Evolutionary conservation across 306 rosid genomes (phyloP).

Genomic region (Castanea sativa): DNA sequence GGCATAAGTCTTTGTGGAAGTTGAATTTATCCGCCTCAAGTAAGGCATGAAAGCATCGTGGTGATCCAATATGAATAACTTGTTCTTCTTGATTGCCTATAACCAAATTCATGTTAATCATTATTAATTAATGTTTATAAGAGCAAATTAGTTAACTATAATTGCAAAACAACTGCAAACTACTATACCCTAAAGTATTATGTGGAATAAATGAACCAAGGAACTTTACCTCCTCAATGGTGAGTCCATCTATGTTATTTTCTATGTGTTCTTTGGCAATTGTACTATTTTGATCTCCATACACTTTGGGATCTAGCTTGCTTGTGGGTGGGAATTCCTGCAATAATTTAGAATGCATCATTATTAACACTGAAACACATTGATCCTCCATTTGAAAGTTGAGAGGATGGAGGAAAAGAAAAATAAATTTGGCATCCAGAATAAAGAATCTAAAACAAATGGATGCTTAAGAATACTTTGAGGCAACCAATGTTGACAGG

Average conservation of each 20-base stretch:
- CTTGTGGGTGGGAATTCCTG: conserved; percentile 78
- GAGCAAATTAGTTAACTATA: not conserved
- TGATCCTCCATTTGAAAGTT: not conserved
- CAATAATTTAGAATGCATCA: conserved; percentile 19
- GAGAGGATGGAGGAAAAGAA: not conserved
- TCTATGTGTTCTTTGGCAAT: conserved; percentile 51
- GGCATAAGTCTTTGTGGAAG: conserved; percentile 63
- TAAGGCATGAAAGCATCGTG: conserved; percentile 74
- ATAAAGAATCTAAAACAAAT: not conserved
- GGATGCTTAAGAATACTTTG: conserved; percentile 38
- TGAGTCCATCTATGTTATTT: conserved; percentile 52
- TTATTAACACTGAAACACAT: not conserved
- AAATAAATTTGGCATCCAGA: not conserved
- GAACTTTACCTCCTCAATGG: conserved; percentile 52
- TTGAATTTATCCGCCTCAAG: conserved; percentile 58
- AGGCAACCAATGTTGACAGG: conserved; percentile 61
- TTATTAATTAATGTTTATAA: not conserved
- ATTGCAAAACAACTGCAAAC: not conserved
- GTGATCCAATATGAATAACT: conserved; percentile 67
- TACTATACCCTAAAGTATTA: conserved; percentile 3
- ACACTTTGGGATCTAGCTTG: conserved; percentile 51
- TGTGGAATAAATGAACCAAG: not conserved
- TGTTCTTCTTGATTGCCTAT: conserved; percentile 57
- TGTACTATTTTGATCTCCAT: conserved; percentile 71
- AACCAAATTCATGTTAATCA: conserved; percentile 15